phyloP scores from a whole-genome alignment of 176 grass and related monocot genomes.

The Aegilops tauschii region DNA sequence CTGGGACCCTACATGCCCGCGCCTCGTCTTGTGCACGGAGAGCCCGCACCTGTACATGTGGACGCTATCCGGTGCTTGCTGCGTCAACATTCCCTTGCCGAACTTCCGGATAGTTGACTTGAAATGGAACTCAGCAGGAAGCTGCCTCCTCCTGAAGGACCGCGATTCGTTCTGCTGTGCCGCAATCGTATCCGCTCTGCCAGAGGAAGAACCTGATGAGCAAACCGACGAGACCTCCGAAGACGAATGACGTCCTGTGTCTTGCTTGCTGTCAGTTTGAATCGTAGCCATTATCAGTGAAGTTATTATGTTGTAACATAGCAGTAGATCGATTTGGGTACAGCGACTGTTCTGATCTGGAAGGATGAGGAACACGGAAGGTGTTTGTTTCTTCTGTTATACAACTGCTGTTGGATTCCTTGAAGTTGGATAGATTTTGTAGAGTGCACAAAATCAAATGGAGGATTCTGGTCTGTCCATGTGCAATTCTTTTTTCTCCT shows the following conservation, averaged over 20 bases:
- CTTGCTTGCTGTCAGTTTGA: not conserved
- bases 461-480: not conserved
- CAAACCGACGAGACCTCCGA: conserved; percentile 51
- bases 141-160: conserved; percentile 80
- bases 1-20: conserved; percentile 78
- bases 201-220: conserved; percentile 39
- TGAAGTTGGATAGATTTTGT: not conserved
- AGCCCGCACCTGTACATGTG: conserved; percentile 85
- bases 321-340: conserved; percentile 6
- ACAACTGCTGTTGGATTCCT: not conserved
- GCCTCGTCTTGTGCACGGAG: conserved; percentile 71
- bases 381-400: not conserved
- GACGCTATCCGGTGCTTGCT: conserved; percentile 66
- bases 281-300: not conserved
- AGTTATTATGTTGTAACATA: conserved; percentile 29
- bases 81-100: conserved; percentile 68
- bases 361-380: not conserved
- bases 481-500: not conserved
- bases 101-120: conserved; percentile 69
- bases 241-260: conserved; percentile 43
- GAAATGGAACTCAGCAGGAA: conserved; percentile 84
- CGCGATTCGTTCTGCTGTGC: conserved; percentile 85
- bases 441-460: conserved; percentile 4
- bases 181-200: conserved; percentile 51
- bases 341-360: not conserved